A percentile compares a stretch with the other conserved stretches of the same genome.
Conservation (phyloP, 345 rosid species). For the Eucalyptus microcorys region DNA sequence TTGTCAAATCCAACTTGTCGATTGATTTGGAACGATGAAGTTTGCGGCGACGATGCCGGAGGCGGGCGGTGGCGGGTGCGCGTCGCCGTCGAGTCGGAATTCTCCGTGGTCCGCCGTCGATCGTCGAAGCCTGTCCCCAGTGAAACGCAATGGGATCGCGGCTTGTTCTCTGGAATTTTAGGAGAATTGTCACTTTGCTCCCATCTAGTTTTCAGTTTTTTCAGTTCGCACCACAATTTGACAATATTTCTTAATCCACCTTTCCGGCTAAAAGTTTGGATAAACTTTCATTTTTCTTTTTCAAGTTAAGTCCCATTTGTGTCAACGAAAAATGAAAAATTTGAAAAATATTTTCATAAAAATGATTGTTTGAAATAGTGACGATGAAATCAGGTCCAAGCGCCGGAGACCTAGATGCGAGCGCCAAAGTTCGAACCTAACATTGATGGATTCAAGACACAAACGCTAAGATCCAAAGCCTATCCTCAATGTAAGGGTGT, state of each 20-base stretch:
- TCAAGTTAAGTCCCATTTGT: neutral
- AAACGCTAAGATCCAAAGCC: neutral
- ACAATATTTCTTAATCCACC: neutral
- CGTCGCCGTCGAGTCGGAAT: neutral
- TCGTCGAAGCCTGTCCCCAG: neutral
- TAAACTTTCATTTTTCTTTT: neutral
- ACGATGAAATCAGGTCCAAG: rapidly evolving
- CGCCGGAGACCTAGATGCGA: rapidly evolving
- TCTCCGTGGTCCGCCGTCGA: neutral
- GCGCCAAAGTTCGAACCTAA: neutral
- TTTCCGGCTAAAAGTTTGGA: neutral
- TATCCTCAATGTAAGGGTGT: neutral
- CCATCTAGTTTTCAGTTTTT: neutral
- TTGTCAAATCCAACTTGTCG: neutral
- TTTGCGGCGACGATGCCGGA: neutral
- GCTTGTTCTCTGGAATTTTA: neutral
- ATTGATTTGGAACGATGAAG: neutral
- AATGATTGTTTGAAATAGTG: rapidly evolving
- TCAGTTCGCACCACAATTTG: neutral
- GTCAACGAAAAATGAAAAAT: rapidly evolving
- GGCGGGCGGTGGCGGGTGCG: neutral
- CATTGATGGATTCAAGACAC: rapidly evolving
- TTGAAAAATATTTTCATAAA: too few relatives aligned
- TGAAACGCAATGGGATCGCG: neutral
- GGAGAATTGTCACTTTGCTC: neutral